phyloP scores from a whole-genome alignment of 2,329 filamentous ascomycete species.

The Colletotrichum abscissum region DNA sequence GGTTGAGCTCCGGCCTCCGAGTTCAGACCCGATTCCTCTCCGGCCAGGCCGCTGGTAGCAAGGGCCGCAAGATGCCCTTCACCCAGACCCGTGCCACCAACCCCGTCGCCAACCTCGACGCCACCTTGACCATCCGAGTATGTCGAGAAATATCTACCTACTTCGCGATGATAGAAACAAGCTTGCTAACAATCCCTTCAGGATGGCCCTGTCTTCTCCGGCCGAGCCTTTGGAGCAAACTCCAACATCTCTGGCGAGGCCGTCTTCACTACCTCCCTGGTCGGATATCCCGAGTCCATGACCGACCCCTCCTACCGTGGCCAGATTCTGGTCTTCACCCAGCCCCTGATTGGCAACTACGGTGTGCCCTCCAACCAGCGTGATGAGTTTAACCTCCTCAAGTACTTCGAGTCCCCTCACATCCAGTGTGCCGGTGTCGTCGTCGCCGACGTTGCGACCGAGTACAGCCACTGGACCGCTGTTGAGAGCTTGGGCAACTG shows the following conservation, averaged over 20 bases:
- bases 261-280: conserved; percentile 97
- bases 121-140: conserved; percentile 95
- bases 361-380: conserved; percentile 89
- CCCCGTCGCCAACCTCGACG: conserved; percentile 78
- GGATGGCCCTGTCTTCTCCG: conserved; percentile 96
- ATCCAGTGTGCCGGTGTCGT: conserved; percentile 97
- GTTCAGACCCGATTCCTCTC: conserved; percentile 51
- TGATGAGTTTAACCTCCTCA: conserved; percentile 90
- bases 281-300: conserved; percentile 97
- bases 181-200: conserved; percentile 48
- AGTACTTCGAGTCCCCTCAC: conserved; percentile 98
- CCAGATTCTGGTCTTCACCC: conserved; percentile 98
- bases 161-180: not conserved
- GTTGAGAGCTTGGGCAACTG: conserved; percentile 93
- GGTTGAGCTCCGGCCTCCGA: conserved; percentile 44
- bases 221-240: conserved; percentile 96
- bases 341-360: conserved; percentile 98
- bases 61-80: conserved; percentile 74
- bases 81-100: conserved; percentile 68
- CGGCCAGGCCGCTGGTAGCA: conserved; percentile 67
- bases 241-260: conserved; percentile 97
- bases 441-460: conserved; percentile 90
- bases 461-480: conserved; percentile 99
- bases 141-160: conserved; percentile 42
- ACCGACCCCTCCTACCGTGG: conserved; percentile 90